Percentiles rank a stretch among this genome's conserved stretches.
Evolutionary conservation across 2,329 filamentous ascomycete genomes (phyloP).

Genomic region (Beauveria sp.): DNA sequence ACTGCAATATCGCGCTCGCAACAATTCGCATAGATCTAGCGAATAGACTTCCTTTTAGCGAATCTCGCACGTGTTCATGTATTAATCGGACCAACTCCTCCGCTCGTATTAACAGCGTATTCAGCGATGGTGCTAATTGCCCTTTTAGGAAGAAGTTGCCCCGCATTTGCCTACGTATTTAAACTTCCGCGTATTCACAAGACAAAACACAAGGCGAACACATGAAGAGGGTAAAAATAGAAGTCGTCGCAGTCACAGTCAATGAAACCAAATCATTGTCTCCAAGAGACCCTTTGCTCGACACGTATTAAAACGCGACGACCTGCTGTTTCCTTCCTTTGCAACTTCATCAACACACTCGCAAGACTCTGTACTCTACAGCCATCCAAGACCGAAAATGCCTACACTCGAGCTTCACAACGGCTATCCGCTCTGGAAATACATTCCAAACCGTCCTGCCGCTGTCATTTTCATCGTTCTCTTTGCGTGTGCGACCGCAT

Average conservation of each 20-base stretch:
- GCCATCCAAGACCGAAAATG: slow-evolving; percentile 15
- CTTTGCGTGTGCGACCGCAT: slow-evolving; percentile 32
- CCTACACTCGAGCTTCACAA: slow-evolving; percentile 18
- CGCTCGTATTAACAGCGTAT: not conserved
- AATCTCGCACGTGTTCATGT: too few species aligned
- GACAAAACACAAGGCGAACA: not conserved
- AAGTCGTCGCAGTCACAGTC: not conserved
- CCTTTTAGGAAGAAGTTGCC: not conserved
- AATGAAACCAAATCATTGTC: not conserved
- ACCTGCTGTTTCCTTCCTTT: too few species aligned
- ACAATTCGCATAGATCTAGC: too few species aligned
- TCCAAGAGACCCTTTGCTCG: too few species aligned
- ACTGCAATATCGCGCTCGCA: too few species aligned
- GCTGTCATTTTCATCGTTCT: slow-evolving; percentile 38
- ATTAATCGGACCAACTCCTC: too few species aligned
- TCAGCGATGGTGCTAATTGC: not conserved
- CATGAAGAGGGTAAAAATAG: not conserved
- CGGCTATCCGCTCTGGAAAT: slow-evolving; percentile 20
- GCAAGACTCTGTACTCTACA: too few species aligned
- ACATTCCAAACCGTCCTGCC: slow-evolving; percentile 34
- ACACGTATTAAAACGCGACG: too few species aligned
- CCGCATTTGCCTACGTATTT: not conserved
- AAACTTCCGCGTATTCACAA: not conserved
- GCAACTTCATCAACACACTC: too few species aligned
- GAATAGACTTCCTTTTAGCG: too few species aligned